These are phyloP conservation scores for Cryptococcus sp. DNA, from an alignment of 1,284 basidiomycete genomes.

Conservation along the genomic window DNA sequence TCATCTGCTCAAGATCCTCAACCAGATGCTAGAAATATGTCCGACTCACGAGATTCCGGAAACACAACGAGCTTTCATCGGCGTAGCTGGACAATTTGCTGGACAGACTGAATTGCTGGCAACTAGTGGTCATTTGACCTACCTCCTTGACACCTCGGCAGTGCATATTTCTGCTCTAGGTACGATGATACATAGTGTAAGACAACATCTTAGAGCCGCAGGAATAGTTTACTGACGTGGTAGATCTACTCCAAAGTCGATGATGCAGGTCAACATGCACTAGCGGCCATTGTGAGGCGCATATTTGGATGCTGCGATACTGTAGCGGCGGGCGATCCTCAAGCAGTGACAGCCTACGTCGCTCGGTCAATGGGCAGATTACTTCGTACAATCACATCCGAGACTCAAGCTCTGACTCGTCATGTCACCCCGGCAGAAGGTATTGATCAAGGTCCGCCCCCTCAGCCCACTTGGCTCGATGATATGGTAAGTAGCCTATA, in stretches of 20 bases:
- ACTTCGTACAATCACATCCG: not conserved
- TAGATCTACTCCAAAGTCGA: slow-evolving; percentile 8
- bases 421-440: not conserved
- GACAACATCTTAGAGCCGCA: not conserved
- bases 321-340: slow-evolving; percentile 2
- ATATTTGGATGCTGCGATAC: slow-evolving; percentile 8
- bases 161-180: slow-evolving; percentile 13
- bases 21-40: slow-evolving; percentile 11
- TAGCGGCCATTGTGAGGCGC: slow-evolving; percentile 6
- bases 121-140: slow-evolving; percentile 4
- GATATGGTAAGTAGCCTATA: not conserved
- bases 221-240: slow-evolving; percentile 2
- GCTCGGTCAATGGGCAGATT: slow-evolving; percentile 9
- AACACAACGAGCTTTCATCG: slow-evolving; percentile 6
- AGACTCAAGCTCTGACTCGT: not conserved
- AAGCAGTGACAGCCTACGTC: slow-evolving; percentile 9
- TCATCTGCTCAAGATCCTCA: slow-evolving; percentile 14
- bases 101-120: slow-evolving; percentile 11
- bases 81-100: slow-evolving; percentile 5
- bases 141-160: slow-evolving; percentile 13
- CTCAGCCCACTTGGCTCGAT: not conserved
- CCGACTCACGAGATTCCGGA: slow-evolving; percentile 2
- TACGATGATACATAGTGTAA: slow-evolving; percentile 10
- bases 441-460: not conserved
- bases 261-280: slow-evolving; percentile 3